Percentiles rank a stretch among this genome's conserved stretches.
phyloP scores from a whole-genome alignment of 495 filamentous ascomycete genomes.

The Lasiosphaeria hispida region DNA sequence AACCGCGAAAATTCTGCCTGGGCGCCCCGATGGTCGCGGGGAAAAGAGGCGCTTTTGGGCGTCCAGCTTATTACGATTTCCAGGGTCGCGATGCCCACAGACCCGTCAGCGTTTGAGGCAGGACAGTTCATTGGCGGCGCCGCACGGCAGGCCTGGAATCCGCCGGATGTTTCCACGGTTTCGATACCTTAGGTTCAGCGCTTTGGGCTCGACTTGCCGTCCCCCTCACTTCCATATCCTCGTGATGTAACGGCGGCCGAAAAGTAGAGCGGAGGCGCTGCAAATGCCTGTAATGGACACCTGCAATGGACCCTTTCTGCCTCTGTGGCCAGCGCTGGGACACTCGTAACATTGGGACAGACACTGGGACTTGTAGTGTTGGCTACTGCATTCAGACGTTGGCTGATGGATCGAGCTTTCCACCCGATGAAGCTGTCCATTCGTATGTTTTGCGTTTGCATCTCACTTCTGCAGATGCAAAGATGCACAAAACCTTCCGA shows the following conservation, averaged over 20 bases:
- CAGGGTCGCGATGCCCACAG: slow-evolving; percentile 13
- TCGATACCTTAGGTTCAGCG: slow-evolving; percentile 21
- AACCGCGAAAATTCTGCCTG: slow-evolving; percentile 6
- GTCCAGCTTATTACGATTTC: slow-evolving; percentile 11
- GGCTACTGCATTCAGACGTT: background rate
- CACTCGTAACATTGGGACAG: background rate
- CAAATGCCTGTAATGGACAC: background rate
- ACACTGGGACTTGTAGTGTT: background rate
- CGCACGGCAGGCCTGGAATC: slow-evolving; percentile 18
- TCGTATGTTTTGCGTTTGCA: slow-evolving; percentile 10
- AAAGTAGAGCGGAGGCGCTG: background rate
- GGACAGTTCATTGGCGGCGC: slow-evolving; percentile 14
- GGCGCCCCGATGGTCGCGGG: slow-evolving; percentile 1
- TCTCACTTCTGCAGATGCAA: slow-evolving; percentile 16
- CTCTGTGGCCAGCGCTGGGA: background rate
- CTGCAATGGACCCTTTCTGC: background rate
- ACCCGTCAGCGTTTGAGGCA: slow-evolving; percentile 1
- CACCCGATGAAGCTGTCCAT: background rate
- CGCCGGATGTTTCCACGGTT: slow-evolving; percentile 22
- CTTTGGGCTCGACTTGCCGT: slow-evolving; percentile 27
- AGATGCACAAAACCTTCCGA: slow-evolving; percentile 7
- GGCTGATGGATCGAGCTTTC: background rate
- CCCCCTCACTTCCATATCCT: background rate
- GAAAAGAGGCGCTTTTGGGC: slow-evolving; percentile 3
- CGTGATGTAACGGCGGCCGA: slow-evolving; percentile 26